Evolutionary conservation across 2,329 filamentous ascomycete species (phyloP).

Genomic region (Trichothecium roseum): DNA sequence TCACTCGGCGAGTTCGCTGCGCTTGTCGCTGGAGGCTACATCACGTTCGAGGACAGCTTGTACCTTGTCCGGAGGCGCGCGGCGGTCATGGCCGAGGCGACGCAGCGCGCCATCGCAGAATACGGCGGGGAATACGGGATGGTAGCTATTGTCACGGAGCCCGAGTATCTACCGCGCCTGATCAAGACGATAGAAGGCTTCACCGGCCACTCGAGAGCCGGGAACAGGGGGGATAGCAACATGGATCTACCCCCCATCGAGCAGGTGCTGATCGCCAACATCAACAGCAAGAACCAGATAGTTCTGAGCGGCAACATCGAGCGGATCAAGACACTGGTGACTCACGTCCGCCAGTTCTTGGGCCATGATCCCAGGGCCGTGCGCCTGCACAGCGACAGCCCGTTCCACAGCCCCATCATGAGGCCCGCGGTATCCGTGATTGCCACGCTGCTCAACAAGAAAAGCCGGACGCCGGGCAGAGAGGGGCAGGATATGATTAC

Average conservation of each 20-base stretch:
- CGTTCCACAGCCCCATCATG: conserved; percentile 91
- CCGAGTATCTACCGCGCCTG: conserved; percentile 59
- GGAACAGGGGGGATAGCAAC: conserved; percentile 56
- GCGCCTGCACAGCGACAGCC: conserved; percentile 73
- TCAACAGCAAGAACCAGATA: conserved; percentile 95
- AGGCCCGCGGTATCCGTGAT: conserved; percentile 69
- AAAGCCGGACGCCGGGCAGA: conserved; percentile 41
- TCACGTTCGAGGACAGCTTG: conserved; percentile 68
- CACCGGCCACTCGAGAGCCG: conserved; percentile 56
- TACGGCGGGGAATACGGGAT: conserved; percentile 83
- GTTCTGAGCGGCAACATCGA: conserved; percentile 82
- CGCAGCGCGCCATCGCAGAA: conserved; percentile 49
- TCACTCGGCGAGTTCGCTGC: conserved; percentile 91
- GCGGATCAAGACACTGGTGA: conserved; percentile 69
- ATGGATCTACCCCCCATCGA: conserved; percentile 65
- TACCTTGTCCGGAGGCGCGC: conserved; percentile 67
- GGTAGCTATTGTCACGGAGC: conserved; percentile 85
- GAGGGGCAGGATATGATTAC: conserved; percentile 55
- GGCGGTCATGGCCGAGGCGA: conserved; percentile 74
- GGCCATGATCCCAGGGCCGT: conserved; percentile 88
- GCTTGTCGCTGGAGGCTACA: conserved; percentile 72
- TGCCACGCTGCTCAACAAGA: conserved; percentile 52
- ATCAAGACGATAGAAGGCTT: conserved; percentile 71
- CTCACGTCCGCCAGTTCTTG: conserved; percentile 78
- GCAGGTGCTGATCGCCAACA: conserved; percentile 83